These are phyloP conservation scores for Leccinellum albellum DNA, from an alignment of 768 basidiomycete species.

Conservation along the genomic window DNA sequence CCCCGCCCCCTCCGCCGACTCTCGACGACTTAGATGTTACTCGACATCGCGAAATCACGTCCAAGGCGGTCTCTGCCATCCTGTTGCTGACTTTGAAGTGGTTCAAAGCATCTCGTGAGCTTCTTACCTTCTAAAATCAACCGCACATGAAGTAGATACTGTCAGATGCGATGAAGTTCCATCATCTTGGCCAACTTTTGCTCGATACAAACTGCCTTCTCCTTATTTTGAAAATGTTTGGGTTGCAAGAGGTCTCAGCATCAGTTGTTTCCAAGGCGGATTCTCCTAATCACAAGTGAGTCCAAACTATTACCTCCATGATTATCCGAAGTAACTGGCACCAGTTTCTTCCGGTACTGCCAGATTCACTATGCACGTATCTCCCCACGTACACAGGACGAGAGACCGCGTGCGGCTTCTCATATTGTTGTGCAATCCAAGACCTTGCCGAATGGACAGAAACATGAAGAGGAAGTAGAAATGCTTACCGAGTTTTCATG, in stretches of 20 bases:
- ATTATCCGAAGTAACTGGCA: conserved; percentile 5
- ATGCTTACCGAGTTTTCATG: conserved; percentile 93
- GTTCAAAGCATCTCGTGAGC: conserved; percentile 97
- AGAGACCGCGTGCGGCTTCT: conserved; percentile 55
- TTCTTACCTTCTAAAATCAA: background rate
- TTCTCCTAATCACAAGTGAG: conserved; percentile 79
- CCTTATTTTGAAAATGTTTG: conserved; percentile 95
- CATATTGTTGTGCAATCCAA: conserved; percentile 56
- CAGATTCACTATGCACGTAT: conserved; percentile 70
- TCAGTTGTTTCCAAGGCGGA: conserved; percentile 88
- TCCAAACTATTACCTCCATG: background rate
- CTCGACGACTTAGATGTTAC: conserved; percentile 91
- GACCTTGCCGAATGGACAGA: conserved; percentile 67
- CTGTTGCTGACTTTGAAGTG: conserved; percentile 87
- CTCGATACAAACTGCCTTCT: conserved; percentile 94
- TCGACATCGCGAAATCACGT: conserved; percentile 94
- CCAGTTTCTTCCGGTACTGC: conserved; percentile 96
- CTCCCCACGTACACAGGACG: conserved; percentile 59
- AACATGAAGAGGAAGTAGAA: conserved; percentile 84
- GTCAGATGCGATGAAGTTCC: conserved; percentile 95
- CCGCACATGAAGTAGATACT: background rate
- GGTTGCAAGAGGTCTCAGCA: conserved; percentile 84
- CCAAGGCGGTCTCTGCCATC: conserved; percentile 95
- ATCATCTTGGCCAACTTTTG: conserved; percentile 92
- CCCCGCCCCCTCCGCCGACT: conserved; percentile 62